phyloP scores from a whole-genome alignment of 2,329 filamentous ascomycete genomes.

The Alternaria postmessia region DNA sequence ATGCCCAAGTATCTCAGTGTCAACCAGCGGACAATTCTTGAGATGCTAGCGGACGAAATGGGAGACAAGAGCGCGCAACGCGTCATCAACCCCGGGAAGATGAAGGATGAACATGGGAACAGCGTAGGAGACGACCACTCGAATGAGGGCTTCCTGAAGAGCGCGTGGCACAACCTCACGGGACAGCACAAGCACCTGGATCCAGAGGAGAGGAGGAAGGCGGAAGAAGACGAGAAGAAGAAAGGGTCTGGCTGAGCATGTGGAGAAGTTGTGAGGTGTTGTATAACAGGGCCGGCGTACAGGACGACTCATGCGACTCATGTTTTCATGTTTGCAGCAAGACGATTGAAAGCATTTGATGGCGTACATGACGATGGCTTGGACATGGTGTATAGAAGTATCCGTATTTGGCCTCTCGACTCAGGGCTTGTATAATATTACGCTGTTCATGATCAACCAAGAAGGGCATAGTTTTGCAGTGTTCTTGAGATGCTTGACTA shows the following conservation, averaged over 20 bases:
- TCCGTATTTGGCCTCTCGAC: conserved; percentile 43
- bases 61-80: conserved; percentile 89
- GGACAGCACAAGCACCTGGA: conserved; percentile 64
- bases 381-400: conserved; percentile 31
- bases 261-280: background rate
- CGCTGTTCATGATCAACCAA: conserved; percentile 8
- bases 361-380: conserved; percentile 27
- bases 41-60: conserved; percentile 97
- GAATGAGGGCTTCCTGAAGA: conserved; percentile 90
- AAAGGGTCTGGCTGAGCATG: conserved; percentile 48
- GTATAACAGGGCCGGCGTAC: conserved; percentile 21
- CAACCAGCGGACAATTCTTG: conserved; percentile 90
- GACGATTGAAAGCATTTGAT: conserved; percentile 41
- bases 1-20: conserved; percentile 95
- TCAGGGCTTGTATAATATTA: conserved; percentile 43
- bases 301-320: conserved; percentile 17
- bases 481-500: conserved; percentile 1
- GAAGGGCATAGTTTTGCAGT: background rate
- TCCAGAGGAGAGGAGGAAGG: conserved; percentile 45
- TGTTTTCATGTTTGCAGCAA: conserved; percentile 17
- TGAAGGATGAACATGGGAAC: conserved; percentile 41
- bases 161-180: conserved; percentile 91
- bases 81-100: conserved; percentile 80
- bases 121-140: conserved; percentile 61
- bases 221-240: conserved; percentile 39